Percentiles rank a stretch among this genome's conserved stretches.
These are phyloP conservation scores for Cyathus striatus DNA, from an alignment of 768 basidiomycete genomes.

Conservation along the genomic window DNA sequence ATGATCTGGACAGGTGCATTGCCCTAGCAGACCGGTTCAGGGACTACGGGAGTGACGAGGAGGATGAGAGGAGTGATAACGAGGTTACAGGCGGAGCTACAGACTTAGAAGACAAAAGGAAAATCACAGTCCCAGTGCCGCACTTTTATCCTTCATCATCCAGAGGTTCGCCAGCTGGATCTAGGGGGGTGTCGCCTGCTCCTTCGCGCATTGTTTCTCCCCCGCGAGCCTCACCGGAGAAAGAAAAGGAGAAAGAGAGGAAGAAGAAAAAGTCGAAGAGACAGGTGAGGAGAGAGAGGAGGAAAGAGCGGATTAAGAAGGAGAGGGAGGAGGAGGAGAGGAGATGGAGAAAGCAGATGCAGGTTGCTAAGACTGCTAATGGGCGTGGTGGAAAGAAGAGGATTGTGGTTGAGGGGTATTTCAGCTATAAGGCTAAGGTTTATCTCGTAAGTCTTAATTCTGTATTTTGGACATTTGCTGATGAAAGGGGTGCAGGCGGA, in stretches of 20 bases:
- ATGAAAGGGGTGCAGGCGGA: conserved; percentile 42
- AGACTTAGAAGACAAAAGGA: too few relatives aligned
- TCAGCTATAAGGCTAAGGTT: conserved; percentile 66
- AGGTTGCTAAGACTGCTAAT: background rate
- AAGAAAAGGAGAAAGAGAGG: background rate
- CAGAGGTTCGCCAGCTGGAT: too few relatives aligned
- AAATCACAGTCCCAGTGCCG: too few relatives aligned
- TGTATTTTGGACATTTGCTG: background rate
- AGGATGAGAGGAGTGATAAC: background rate
- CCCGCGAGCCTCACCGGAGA: too few relatives aligned
- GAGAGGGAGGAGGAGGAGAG: background rate
- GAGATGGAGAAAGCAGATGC: background rate
- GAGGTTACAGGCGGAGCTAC: too few relatives aligned
- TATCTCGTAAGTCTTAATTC: conserved; percentile 42
- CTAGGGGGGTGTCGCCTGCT: too few relatives aligned
- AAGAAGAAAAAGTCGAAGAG: conserved; percentile 1
- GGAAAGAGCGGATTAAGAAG: background rate
- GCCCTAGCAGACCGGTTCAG: conserved; percentile 42
- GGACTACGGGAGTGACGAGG: background rate
- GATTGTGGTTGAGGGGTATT: background rate
- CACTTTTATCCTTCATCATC: too few relatives aligned
- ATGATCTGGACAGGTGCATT: conserved; percentile 63
- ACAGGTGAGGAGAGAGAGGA: background rate
- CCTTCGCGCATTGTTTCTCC: too few relatives aligned
- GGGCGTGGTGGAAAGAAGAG: too few relatives aligned